Evolutionary conservation across 2,329 filamentous ascomycete genomes (phyloP).

Genomic region (Akanthomyces uredinophilus): DNA sequence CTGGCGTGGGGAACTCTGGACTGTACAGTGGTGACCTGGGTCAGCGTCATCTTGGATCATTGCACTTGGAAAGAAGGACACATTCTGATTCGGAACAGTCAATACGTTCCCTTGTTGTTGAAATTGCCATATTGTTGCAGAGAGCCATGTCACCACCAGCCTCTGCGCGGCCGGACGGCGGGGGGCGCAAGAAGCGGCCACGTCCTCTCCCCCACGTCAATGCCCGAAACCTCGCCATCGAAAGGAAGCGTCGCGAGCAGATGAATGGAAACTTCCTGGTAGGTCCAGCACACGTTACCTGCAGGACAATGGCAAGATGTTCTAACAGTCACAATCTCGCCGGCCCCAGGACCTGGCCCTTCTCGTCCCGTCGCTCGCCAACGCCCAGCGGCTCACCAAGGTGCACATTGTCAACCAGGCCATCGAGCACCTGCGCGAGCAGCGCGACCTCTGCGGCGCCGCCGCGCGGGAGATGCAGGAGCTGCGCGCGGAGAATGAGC

Average conservation of each 20-base stretch:
- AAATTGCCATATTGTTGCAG: not conserved
- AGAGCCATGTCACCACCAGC: not conserved
- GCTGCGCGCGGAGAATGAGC: slow-evolving; percentile 2
- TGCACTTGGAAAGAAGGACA: too few relatives aligned
- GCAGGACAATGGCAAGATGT: too few relatives aligned
- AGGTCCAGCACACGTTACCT: too few relatives aligned
- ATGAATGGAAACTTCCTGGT: slow-evolving; percentile 10
- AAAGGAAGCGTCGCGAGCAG: slow-evolving; percentile 6
- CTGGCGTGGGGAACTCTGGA: not conserved
- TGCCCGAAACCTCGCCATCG: slow-evolving; percentile 7
- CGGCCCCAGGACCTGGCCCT: not conserved
- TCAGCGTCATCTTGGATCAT: too few relatives aligned
- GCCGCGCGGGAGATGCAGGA: not conserved
- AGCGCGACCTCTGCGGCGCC: not conserved
- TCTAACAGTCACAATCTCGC: too few relatives aligned
- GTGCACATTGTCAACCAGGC: slow-evolving; percentile 7
- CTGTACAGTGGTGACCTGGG: too few relatives aligned
- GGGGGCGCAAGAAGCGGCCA: not conserved
- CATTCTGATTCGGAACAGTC: too few relatives aligned
- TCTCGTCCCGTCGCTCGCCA: slow-evolving; percentile 1
- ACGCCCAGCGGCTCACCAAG: slow-evolving; percentile 4
- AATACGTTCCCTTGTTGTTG: not conserved
- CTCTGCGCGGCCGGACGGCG: not conserved
- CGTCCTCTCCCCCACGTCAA: slow-evolving; percentile 8
- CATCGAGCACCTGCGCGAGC: slow-evolving; percentile 1